Percentiles rank a stretch among this genome's conserved stretches.
These are phyloP conservation scores for Gloeopeniophorella convolvens DNA, from an alignment of 768 basidiomycete genomes.

Conservation along the genomic window DNA sequence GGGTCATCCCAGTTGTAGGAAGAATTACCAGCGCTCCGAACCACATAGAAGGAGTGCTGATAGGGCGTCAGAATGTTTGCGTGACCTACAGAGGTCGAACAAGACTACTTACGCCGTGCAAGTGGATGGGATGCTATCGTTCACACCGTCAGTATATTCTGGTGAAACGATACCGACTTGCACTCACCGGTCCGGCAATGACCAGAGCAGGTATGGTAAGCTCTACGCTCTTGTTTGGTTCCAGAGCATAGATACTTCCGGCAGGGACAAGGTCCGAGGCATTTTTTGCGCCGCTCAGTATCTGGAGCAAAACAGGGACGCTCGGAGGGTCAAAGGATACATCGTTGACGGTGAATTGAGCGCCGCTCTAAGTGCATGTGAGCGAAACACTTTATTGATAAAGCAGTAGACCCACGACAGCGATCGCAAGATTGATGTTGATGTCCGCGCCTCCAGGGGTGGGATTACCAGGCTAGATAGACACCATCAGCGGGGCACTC, in stretches of 20 bases:
- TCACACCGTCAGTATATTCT: too few species aligned
- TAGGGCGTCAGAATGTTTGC: too few species aligned
- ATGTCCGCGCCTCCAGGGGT: slow-evolving; percentile 15
- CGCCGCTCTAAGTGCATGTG: background rate
- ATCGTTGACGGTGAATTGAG: background rate
- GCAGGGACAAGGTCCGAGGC: slow-evolving; percentile 4
- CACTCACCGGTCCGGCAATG: background rate
- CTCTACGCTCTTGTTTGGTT: slow-evolving; percentile 7
- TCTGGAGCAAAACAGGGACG: slow-evolving; percentile 12
- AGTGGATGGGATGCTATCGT: slow-evolving; percentile 16
- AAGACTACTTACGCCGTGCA: too few species aligned
- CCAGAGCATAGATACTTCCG: slow-evolving; percentile 10
- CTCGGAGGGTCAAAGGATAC: background rate
- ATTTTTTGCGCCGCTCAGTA: slow-evolving; percentile 6
- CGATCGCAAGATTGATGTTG: slow-evolving; percentile 6
- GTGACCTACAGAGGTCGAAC: too few species aligned
- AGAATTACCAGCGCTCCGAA: slow-evolving; percentile 18
- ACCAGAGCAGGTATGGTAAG: slow-evolving; percentile 7
- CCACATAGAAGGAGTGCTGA: slow-evolving; percentile 19
- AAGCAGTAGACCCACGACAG: slow-evolving; percentile 21
- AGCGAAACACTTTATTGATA: background rate
- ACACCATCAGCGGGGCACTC: background rate
- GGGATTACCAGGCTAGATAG: slow-evolving; percentile 6
- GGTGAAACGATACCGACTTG: too few species aligned
- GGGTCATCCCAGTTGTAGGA: slow-evolving; percentile 21